Evolutionary conservation across 2,329 filamentous ascomycete genomes (phyloP), one percentile per base, ranked within the genome.

Genomic region (Hysterium pulicare): DNA sequence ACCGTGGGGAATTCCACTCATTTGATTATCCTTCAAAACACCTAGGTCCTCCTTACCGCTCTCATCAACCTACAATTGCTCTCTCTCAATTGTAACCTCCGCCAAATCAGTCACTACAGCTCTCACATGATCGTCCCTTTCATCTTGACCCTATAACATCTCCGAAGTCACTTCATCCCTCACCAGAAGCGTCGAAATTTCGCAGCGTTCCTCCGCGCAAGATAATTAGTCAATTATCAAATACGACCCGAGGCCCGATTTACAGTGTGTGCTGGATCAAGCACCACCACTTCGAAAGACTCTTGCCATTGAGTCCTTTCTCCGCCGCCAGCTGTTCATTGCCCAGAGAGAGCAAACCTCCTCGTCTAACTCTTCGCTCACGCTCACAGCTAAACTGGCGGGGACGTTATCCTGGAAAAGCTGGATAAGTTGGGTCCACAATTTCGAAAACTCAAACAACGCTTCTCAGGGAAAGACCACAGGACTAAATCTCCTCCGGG

Each of bases 361-460:
- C n/a, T n/a, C n/a, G n/a, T n/a, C 20, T 24, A 16, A 3, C 21
- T 22, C 34, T 9, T 23, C 15, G 19, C 21, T 21, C 8, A 37
- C 5, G 21, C 15, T 22, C 34, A 22, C 34, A 5, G 17, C 24
- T 39, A 48, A 33, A 51, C 39, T 36, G 19, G 33, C 19, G 38
- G 28, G 23, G 11, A 9, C 3, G 5, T 32, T 32, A 21, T 16
- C 31, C 21, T 34, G 17, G 42, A 47, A 57, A n/a, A 49, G 33
- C 48, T 57, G 51, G 53, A 55, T 41, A 57, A 45, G 37, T 32
- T 61, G 38, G 48, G 50, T 42, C 47, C 53, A 21, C 48, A 46
- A 38, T 45, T 64, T 33, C 57, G 50, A 40, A 40, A 49, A 37
- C 48, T 66, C 34, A 44, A 57, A 44, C 58, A 55, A 42, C 53